Percentiles rank a stretch among this genome's conserved stretches.
Evolutionary conservation across 768 basidiomycete genomes (phyloP).

Genomic region (Trametes elegans): DNA sequence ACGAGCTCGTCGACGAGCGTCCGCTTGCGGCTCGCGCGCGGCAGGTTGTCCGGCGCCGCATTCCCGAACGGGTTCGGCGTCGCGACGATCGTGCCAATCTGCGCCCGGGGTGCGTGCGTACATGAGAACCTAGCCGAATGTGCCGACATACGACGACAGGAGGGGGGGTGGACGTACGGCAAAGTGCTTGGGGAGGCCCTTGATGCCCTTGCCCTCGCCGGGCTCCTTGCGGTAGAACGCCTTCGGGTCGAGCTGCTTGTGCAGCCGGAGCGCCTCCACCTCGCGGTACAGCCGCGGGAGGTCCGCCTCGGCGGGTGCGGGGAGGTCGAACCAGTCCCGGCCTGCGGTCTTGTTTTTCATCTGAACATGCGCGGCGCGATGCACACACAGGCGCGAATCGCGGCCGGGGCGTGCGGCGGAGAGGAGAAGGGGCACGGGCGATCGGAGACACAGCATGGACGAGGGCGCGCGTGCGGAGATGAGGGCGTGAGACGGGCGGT

Average conservation of each 20-base stretch:
- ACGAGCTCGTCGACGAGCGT: constrained; percentile 87
- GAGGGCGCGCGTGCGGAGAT: background rate
- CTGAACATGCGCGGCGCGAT: constrained; percentile 36
- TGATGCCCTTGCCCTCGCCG: constrained; percentile 81
- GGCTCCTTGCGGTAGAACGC: constrained; percentile 87
- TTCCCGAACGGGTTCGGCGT: constrained; percentile 71
- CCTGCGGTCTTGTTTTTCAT: constrained; percentile 72
- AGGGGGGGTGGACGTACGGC: constrained; percentile 55
- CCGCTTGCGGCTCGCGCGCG: constrained; percentile 68
- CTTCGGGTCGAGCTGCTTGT: constrained; percentile 90
- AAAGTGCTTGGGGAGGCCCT: constrained; percentile 85
- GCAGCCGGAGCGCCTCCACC: constrained; percentile 81
- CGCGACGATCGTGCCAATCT: constrained; percentile 82
- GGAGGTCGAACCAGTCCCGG: constrained; percentile 84
- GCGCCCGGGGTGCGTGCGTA: background rate
- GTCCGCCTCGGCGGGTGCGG: constrained; percentile 77
- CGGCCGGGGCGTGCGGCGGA: background rate
- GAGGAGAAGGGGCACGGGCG: too few species aligned
- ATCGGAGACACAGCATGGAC: too few species aligned
- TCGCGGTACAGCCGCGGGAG: constrained; percentile 78
- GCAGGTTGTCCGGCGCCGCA: constrained; percentile 67
- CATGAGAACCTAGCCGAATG: background rate
- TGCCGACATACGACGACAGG: background rate
- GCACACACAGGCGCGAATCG: background rate
- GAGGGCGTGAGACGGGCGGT: constrained; percentile 1